Evolutionary conservation across 371 early-diverging fungal species (phyloP), one percentile per base, ranked within the genome.

Genomic region (Choanephora cucurbitarum): DNA sequence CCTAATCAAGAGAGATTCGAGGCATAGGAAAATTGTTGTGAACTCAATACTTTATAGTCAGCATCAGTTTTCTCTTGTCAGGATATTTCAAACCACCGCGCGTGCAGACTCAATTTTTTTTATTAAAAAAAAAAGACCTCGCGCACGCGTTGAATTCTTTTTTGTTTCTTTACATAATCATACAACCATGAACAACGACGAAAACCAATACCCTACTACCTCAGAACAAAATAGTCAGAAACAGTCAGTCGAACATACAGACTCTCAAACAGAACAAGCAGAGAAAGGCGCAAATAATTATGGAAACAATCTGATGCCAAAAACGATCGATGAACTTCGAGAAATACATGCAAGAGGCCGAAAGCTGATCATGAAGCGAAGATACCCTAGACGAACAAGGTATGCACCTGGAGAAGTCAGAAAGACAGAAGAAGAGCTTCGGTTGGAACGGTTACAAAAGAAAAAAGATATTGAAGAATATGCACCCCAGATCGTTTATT

Each of bases 401-500:
- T 4, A 23, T 17, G 44, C 37, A n/a, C 60, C 34, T 0, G 11
- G 33, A 13, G 44, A 49, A 3, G 32, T 11, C 7, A 17, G 22
- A 49, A 49, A 44, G 33, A 45, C 60, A 13, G 44, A 24, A 17
- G 56, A 55, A 6, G 49, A 61, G 31, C 15, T 40, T 2, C 44
- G 40, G n/a, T 14, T 50, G 21, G 50, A 61, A 33, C 13, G 13
- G 15, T 3, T 49, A 21, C 56, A 55, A 67, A 65, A 39, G 53
- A 49, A 54, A 57, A 60, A 41, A 40, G 87, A 87, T 23, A 78
- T 85, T 21, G 64, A 58, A 41, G 75, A 81, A 41, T 70, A 78
- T 50, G 49, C 72, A 18, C 64, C 68, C 4, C 66, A 74, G 7
- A 88, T 89, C 17, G 69, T 68, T 47, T 89, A 89, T 65, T 88